Percentiles rank a stretch among this genome's conserved stretches.
These are phyloP conservation scores for Phaeomoniella chlamydospora DNA, from an alignment of 2,329 filamentous ascomycete species.

Conservation along the genomic window DNA sequence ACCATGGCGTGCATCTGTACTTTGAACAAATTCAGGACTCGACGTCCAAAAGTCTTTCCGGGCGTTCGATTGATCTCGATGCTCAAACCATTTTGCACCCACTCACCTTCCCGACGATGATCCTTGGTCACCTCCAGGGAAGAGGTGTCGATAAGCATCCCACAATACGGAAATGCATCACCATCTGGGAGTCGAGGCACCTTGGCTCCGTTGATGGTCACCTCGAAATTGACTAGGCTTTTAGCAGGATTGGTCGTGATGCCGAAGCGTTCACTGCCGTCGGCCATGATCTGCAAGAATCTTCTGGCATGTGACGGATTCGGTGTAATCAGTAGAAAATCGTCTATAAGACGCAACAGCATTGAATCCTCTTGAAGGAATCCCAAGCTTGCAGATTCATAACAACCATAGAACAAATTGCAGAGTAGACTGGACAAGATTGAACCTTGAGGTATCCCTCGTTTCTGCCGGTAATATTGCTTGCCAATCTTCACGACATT, in stretches of 20 bases:
- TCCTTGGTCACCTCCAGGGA: slow-evolving; percentile 66
- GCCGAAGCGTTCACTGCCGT: slow-evolving; percentile 65
- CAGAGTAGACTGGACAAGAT: slow-evolving; percentile 76
- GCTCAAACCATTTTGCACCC: slow-evolving; percentile 58
- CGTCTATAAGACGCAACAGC: slow-evolving; percentile 73
- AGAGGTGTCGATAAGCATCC: slow-evolving; percentile 57
- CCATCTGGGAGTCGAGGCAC: slow-evolving; percentile 35
- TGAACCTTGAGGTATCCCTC: slow-evolving; percentile 87
- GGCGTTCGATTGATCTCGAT: slow-evolving; percentile 60
- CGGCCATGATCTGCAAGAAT: slow-evolving; percentile 71
- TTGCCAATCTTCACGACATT: slow-evolving; percentile 85
- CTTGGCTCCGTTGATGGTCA: slow-evolving; percentile 36
- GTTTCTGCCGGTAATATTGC: slow-evolving; percentile 73
- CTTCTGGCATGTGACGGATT: slow-evolving; percentile 48
- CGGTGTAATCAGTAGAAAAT: slow-evolving; percentile 79
- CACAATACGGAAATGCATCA: slow-evolving; percentile 74
- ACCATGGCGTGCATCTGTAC: slow-evolving; percentile 76
- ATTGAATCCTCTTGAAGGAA: slow-evolving; percentile 52
- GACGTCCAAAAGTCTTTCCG: slow-evolving; percentile 67
- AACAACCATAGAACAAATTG: slow-evolving; percentile 88
- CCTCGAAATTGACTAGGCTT: slow-evolving; percentile 71
- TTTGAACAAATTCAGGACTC: slow-evolving; percentile 62
- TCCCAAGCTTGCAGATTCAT: slow-evolving; percentile 54
- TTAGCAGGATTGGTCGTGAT: slow-evolving; percentile 64
- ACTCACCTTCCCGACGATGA: slow-evolving; percentile 39